Evolutionary conservation across 306 rosid species (phyloP).

Genomic region (Cucurbita pepo): DNA sequence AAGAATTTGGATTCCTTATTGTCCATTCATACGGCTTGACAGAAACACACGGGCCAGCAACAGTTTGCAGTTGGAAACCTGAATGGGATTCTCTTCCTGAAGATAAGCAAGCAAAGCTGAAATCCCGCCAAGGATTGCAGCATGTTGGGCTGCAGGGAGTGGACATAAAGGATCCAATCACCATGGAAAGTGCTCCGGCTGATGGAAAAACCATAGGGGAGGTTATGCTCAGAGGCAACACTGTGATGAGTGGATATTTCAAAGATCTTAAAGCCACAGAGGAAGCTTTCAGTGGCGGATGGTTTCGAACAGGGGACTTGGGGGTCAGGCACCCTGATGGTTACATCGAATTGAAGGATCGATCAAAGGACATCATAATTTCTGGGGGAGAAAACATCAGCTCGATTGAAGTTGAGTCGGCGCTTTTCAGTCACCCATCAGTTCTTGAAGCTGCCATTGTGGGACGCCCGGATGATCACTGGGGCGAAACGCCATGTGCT

Average conservation of each 20-base stretch:
- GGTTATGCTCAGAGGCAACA: conserved; percentile 81
- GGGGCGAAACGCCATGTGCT: conserved; percentile 94
- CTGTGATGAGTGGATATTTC: conserved; percentile 74
- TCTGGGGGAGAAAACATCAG: conserved; percentile 90
- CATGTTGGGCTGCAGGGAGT: conserved; percentile 60
- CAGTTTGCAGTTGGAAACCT: conserved; percentile 61
- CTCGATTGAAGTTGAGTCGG: conserved; percentile 72
- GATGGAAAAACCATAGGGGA: conserved; percentile 78
- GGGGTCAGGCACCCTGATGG: conserved; percentile 75
- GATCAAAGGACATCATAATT: conserved; percentile 72
- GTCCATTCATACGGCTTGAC: conserved; percentile 69
- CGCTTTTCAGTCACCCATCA: conserved; percentile 53
- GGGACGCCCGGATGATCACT: conserved; percentile 60
- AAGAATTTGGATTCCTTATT: conserved; percentile 48
- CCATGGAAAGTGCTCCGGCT: conserved; percentile 66
- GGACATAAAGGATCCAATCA: conserved; percentile 55
- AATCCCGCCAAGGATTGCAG: conserved; percentile 61
- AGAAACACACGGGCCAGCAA: conserved; percentile 73
- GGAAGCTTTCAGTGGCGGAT: conserved; percentile 66
- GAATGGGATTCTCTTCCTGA: conserved; percentile 58
- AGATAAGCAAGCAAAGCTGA: conserved; percentile 44
- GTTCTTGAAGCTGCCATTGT: conserved; percentile 71
- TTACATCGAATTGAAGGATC: conserved; percentile 67
- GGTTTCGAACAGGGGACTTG: conserved; percentile 73
- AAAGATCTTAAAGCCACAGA: conserved; percentile 45